These are phyloP conservation scores for Colletotrichum eremochloae DNA, from an alignment of 2,329 filamentous ascomycete species.

Conservation along the genomic window DNA sequence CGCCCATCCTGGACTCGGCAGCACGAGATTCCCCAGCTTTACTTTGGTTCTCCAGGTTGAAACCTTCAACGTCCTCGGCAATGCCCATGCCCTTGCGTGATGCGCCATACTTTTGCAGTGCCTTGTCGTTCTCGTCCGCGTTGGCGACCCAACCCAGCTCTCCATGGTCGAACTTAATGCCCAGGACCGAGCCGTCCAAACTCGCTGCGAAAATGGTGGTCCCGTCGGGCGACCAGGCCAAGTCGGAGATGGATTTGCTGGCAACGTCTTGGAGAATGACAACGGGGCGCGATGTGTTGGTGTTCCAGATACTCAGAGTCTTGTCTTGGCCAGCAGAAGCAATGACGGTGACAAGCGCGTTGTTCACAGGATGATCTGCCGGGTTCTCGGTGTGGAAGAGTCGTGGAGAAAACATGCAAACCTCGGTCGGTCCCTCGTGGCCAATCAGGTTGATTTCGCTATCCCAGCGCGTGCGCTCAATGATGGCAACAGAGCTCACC, in stretches of 20 bases:
- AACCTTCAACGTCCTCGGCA: conserved; percentile 89
- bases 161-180: conserved; percentile 83
- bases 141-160: conserved; percentile 92
- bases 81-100: conserved; percentile 91
- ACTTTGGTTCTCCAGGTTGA: conserved; percentile 90
- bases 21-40: conserved; percentile 91
- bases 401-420: conserved; percentile 95
- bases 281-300: conserved; percentile 90
- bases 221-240: conserved; percentile 94
- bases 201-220: conserved; percentile 88
- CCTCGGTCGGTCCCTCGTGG: conserved; percentile 96
- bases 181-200: conserved; percentile 89
- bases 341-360: conserved; percentile 85
- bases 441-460: conserved; percentile 97
- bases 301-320: conserved; percentile 97
- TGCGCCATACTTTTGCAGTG: conserved; percentile 91
- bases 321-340: conserved; percentile 98
- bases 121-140: conserved; percentile 90
- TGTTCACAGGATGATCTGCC: conserved; percentile 61
- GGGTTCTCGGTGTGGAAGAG: conserved; percentile 84
- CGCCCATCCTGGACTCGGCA: conserved; percentile 95
- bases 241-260: conserved; percentile 91
- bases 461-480: conserved; percentile 92
- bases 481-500: conserved; percentile 96
- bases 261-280: conserved; percentile 91